Conservation (phyloP, 1,284 basidiomycete genomes). For the Puccinia novopanici region DNA sequence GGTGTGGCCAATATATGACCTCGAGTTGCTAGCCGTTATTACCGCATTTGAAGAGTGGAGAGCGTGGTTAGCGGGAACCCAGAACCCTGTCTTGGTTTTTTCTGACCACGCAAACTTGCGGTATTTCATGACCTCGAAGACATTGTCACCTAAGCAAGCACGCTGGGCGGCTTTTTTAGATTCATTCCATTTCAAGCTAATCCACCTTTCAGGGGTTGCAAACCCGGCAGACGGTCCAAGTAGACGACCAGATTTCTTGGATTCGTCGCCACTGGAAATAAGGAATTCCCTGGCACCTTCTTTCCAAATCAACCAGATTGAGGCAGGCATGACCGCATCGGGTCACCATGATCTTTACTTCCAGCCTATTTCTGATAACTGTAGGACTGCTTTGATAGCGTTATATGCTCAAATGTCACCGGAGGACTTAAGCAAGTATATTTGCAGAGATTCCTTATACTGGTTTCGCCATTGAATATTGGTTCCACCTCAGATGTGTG, state of each 20-base stretch:
- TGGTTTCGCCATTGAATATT: too few relatives aligned
- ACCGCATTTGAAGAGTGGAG: slow-evolving; percentile 10
- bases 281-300: not conserved
- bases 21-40: slow-evolving; percentile 14
- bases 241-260: not conserved
- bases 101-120: slow-evolving; percentile 41
- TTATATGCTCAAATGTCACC: not conserved
- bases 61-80: slow-evolving; percentile 25
- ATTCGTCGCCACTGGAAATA: not conserved
- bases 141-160: slow-evolving; percentile 14
- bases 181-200: too few relatives aligned
- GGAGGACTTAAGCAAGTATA: too few relatives aligned
- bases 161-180: slow-evolving; percentile 25
- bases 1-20: slow-evolving; percentile 10
- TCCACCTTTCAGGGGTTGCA: not conserved
- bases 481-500: too few relatives aligned
- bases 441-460: too few relatives aligned
- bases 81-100: slow-evolving; percentile 14
- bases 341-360: not conserved
- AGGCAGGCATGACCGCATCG: too few relatives aligned
- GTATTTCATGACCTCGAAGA: slow-evolving; percentile 23
- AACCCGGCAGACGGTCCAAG: slow-evolving; percentile 21
- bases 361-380: not conserved
- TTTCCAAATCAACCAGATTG: not conserved
- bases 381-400: too few relatives aligned